These are phyloP conservation scores for Polyplosphaeria fusca DNA, from an alignment of 495 filamentous ascomycete species.

Conservation along the genomic window DNA sequence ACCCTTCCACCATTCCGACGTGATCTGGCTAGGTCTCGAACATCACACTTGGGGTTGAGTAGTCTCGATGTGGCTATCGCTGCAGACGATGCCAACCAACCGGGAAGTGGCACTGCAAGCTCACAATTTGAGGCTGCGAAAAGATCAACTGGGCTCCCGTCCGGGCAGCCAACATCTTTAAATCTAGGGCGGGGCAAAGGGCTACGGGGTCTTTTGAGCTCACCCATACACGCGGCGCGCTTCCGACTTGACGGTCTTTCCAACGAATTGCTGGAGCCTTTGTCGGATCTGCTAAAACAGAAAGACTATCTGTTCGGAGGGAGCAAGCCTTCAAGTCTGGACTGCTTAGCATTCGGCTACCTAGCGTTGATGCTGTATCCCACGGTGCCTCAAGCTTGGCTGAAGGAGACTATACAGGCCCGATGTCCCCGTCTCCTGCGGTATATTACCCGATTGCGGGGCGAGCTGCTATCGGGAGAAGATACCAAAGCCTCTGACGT, in stretches of 20 bases:
- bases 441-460: slow-evolving; percentile 44
- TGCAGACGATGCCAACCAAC: slow-evolving; percentile 14
- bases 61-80: slow-evolving; percentile 56
- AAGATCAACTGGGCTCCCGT: slow-evolving; percentile 25
- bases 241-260: slow-evolving; percentile 72
- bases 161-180: slow-evolving; percentile 28
- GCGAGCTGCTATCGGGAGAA: slow-evolving; percentile 19
- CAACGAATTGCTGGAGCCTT: slow-evolving; percentile 62
- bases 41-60: slow-evolving; percentile 71
- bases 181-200: slow-evolving; percentile 36
- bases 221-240: slow-evolving; percentile 43
- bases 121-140: slow-evolving; percentile 32
- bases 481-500: slow-evolving; percentile 20
- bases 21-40: slow-evolving; percentile 62
- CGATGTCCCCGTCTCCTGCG: slow-evolving; percentile 53
- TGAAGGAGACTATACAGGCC: slow-evolving; percentile 58
- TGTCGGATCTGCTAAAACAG: slow-evolving; percentile 60
- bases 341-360: slow-evolving; percentile 77
- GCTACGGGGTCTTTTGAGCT: slow-evolving; percentile 35
- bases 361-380: slow-evolving; percentile 69
- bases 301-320: slow-evolving; percentile 55
- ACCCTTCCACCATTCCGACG: slow-evolving; percentile 67
- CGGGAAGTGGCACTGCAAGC: slow-evolving; percentile 13
- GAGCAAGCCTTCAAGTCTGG: slow-evolving; percentile 56
- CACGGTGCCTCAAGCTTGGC: slow-evolving; percentile 67